Conservation (phyloP, 2,329 filamentous ascomycete genomes). For the Daldinia sp. region DNA sequence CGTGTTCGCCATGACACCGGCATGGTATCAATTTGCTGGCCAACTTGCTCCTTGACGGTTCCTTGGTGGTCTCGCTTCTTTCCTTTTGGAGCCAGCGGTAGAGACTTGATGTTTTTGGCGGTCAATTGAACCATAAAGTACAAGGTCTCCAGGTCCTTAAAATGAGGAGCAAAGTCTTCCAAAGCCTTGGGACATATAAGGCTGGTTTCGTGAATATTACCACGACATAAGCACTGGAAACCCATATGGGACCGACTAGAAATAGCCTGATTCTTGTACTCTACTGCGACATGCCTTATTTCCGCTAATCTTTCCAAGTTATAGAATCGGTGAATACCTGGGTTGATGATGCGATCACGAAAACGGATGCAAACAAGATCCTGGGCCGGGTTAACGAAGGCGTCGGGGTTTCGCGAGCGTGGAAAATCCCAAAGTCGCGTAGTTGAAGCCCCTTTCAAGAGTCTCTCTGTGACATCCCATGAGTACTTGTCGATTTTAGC, state of each 20-base stretch:
- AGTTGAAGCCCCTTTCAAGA: background rate
- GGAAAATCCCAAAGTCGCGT: background rate
- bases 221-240: background rate
- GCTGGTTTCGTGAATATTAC: background rate
- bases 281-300: slow-evolving; percentile 36
- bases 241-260: too few relatives aligned
- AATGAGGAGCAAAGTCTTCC: slow-evolving; percentile 44
- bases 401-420: background rate
- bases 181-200: background rate
- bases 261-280: slow-evolving; percentile 7
- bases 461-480: background rate
- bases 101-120: background rate
- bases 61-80: slow-evolving; percentile 1
- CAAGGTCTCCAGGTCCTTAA: slow-evolving; percentile 47
- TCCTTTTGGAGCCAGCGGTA: background rate
- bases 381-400: background rate
- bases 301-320: slow-evolving; percentile 10
- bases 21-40: background rate
- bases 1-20: background rate
- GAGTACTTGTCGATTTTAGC: slow-evolving; percentile 14
- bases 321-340: background rate
- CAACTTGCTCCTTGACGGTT: background rate
- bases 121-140: slow-evolving; percentile 48
- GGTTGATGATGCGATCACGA: background rate
- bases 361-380: slow-evolving; percentile 38